Base-by-base conservation (phyloP, 805 yeast genomes). In the Suhomyces pyralidae region DNA sequence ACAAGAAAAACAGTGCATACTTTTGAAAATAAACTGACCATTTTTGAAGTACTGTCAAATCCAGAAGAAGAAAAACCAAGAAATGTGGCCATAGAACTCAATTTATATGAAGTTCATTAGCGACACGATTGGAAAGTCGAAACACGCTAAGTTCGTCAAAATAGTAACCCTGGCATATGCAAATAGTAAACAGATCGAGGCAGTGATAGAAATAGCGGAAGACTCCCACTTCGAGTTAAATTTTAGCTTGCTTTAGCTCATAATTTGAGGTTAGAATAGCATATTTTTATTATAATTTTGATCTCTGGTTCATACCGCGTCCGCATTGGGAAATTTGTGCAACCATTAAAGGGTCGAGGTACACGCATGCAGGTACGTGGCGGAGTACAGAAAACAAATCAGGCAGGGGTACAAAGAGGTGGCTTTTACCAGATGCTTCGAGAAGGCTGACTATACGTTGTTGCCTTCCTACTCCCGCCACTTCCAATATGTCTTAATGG, bases 131-230 rank as follows among this genome's bases (percentile, higher is more conserved):
- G 24, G 42, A 24, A 22, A 30, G 38, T 38, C 45, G 24, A 32
- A 47, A 51, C 50, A 50, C 53, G 53, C 40, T 45, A 45, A 30
- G 17, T 40, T 22, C 44, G 22, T 30, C 30, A n/a, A 22, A 28
- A 42, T 45, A 34, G 49, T 46, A 36, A 36, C 49, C 49, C 49
- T 46, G 42, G 43, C 20, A 32, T 14, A 24, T 36, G 42, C 43
- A 46, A 38, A 36, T 20, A 45, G 49, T 49, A 44, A 52, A 28
- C 51, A 48, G 30, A 28, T 44, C 24, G 38, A 46, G 43, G 42
- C 48, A 22, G 24, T 38, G 42, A 19, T 38, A 17, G 19, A 38
- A 19, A 17, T 17, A 38, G 24, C 6, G 24, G 10, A 3, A n/a
- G 36, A 42, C 45, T 24, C 30, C 30, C 28, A 42, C n/a, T 12